Conservation (phyloP, 2,329 filamentous ascomycete genomes). For the Xylogone sp. region DNA sequence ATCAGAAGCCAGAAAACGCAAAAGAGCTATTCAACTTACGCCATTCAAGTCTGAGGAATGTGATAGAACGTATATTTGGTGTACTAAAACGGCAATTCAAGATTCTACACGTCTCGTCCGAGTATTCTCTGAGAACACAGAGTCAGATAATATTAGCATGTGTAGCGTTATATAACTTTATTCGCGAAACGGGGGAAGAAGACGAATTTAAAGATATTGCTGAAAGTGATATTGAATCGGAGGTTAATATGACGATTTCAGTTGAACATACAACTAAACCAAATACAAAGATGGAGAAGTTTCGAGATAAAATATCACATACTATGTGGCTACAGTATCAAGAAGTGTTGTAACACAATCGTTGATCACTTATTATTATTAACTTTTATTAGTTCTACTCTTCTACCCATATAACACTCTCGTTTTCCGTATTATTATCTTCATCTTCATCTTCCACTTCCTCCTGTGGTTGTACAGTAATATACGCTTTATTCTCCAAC, state of each 20-base stretch:
- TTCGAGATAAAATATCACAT: not conserved
- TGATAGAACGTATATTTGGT: not conserved
- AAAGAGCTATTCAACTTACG: slow-evolving; percentile 1
- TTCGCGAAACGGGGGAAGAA: not conserved
- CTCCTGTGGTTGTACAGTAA: not conserved
- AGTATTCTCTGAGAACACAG: slow-evolving; percentile 1
- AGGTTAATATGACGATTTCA: not conserved
- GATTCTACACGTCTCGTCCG: not conserved
- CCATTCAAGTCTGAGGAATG: not conserved
- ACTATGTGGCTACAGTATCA: not conserved
- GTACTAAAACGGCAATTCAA: not conserved
- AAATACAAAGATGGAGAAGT: not conserved
- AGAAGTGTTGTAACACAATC: not conserved
- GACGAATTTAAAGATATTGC: not conserved
- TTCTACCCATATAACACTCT: not conserved
- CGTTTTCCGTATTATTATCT: not conserved
- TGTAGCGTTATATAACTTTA: not conserved
- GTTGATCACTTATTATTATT: not conserved
- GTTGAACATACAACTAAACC: not conserved
- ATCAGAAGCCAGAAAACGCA: not conserved
- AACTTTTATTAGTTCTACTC: not conserved
- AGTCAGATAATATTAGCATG: not conserved
- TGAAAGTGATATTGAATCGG: not conserved
- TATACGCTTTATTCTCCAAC: not conserved
- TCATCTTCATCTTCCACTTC: not conserved